Evolutionary conservation across 1,284 basidiomycete genomes (phyloP).

Genomic region (Marasmius sp.): DNA sequence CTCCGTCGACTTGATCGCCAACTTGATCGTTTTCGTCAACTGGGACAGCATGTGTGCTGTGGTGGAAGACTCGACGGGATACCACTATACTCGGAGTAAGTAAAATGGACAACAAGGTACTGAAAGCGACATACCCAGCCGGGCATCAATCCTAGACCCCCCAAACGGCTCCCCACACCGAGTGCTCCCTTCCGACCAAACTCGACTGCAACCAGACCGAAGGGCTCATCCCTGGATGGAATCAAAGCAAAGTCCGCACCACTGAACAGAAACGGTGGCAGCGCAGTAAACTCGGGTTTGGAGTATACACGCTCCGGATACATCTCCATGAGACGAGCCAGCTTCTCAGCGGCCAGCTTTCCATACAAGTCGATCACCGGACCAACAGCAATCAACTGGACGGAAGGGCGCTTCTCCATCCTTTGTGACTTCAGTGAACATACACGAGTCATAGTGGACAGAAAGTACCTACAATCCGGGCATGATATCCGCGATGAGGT

Average conservation of each 20-base stretch:
- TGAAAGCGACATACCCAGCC: slow-evolving; percentile 76
- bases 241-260: slow-evolving; percentile 94
- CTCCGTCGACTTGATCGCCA: slow-evolving; percentile 86
- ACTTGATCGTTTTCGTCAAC: slow-evolving; percentile 89
- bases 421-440: slow-evolving; percentile 35
- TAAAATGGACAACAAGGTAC: slow-evolving; percentile 10
- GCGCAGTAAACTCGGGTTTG: slow-evolving; percentile 90
- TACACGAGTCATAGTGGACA: slow-evolving; percentile 4
- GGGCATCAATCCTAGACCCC: slow-evolving; percentile 93
- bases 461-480: slow-evolving; percentile 65
- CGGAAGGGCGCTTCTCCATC: slow-evolving; percentile 80
- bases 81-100: slow-evolving; percentile 61
- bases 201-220: slow-evolving; percentile 92
- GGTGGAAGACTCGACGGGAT: slow-evolving; percentile 89
- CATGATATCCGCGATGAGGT: slow-evolving; percentile 93
- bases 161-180: slow-evolving; percentile 89
- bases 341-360: slow-evolving; percentile 90
- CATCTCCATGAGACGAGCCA: slow-evolving; percentile 89
- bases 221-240: slow-evolving; percentile 92
- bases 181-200: slow-evolving; percentile 94
- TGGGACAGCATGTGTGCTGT: slow-evolving; percentile 95
- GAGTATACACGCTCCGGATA: slow-evolving; percentile 91
- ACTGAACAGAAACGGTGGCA: slow-evolving; percentile 91
- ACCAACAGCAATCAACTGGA: slow-evolving; percentile 87
- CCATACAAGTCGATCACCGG: slow-evolving; percentile 94